Evolutionary conservation across 768 basidiomycete genomes (phyloP).

Genomic region (Tricholoma furcatifolium): DNA sequence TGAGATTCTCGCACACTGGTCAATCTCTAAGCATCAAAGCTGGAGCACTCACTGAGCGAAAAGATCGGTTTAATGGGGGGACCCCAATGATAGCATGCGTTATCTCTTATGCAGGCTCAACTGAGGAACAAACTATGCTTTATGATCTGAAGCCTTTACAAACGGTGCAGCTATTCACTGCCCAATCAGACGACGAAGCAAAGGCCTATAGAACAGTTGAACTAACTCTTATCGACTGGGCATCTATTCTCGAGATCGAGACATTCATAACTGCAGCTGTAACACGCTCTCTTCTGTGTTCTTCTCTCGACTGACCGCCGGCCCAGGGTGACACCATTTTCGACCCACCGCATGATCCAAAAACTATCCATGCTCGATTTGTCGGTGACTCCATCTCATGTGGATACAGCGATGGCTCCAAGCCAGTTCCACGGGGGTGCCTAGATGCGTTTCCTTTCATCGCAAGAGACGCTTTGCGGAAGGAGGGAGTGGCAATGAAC

Average conservation of each 20-base stretch:
- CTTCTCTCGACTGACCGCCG: neutral
- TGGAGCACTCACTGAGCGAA: constrained; percentile 4
- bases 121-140: neutral
- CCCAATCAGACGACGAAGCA: neutral
- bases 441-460: constrained; percentile 10
- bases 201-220: neutral
- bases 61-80: constrained; percentile 11
- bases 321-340: neutral
- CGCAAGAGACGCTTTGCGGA: constrained; percentile 7
- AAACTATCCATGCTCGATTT: neutral
- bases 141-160: constrained; percentile 6
- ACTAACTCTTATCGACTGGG: constrained; percentile 11
- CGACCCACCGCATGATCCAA: neutral
- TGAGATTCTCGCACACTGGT: constrained; percentile 5
- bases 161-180: neutral
- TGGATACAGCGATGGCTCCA: constrained; percentile 7
- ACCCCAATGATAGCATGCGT: constrained; percentile 10
- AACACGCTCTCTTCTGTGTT: neutral
- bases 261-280: constrained; percentile 4
- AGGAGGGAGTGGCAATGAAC: constrained; percentile 2
- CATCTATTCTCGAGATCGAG: constrained; percentile 9
- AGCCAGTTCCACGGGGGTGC: constrained; percentile 5
- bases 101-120: neutral
- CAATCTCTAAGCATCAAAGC: constrained; percentile 3
- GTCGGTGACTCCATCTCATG: constrained; percentile 12